A percentile compares a stretch with the other conserved stretches of the same genome.
Conservation (phyloP, 257 asterid genomes). For the Capsicum pubescens region DNA sequence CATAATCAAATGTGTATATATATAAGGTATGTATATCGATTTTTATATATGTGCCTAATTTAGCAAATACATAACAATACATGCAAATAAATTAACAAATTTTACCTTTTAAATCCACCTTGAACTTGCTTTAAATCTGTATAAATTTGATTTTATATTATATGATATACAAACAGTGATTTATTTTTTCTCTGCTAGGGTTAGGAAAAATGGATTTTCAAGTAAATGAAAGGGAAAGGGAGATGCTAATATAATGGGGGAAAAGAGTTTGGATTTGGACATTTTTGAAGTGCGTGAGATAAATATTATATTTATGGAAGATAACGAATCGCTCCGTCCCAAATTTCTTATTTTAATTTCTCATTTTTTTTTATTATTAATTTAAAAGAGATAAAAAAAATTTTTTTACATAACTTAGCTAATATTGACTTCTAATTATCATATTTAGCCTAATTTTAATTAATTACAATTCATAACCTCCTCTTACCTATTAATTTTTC, state of each 20-base stretch:
- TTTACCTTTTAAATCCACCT: constrained; percentile 13
- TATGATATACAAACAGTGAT: background rate
- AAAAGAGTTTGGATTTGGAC: background rate
- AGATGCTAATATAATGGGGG: background rate
- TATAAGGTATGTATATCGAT: background rate
- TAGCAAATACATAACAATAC: background rate
- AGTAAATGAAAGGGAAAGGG: too few species aligned
- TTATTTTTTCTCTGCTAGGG: background rate
- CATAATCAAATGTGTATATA: background rate
- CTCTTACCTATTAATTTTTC: too few species aligned
- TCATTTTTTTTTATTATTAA: too few species aligned
- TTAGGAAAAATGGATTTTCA: background rate
- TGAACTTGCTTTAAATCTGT: background rate
- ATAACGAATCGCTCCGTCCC: too few species aligned
- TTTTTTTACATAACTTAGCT: too few species aligned
- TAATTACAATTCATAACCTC: too few species aligned
- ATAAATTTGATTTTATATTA: background rate
- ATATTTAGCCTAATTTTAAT: too few species aligned
- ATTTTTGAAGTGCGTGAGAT: background rate
- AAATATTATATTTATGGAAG: background rate
- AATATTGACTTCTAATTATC: too few species aligned
- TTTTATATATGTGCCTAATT: background rate
- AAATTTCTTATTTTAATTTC: too few species aligned
- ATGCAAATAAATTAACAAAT: background rate
- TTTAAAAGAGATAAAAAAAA: too few species aligned